phyloP scores from a whole-genome alignment of 1,284 basidiomycete species.

The Sanghuangporus sanghuang region DNA sequence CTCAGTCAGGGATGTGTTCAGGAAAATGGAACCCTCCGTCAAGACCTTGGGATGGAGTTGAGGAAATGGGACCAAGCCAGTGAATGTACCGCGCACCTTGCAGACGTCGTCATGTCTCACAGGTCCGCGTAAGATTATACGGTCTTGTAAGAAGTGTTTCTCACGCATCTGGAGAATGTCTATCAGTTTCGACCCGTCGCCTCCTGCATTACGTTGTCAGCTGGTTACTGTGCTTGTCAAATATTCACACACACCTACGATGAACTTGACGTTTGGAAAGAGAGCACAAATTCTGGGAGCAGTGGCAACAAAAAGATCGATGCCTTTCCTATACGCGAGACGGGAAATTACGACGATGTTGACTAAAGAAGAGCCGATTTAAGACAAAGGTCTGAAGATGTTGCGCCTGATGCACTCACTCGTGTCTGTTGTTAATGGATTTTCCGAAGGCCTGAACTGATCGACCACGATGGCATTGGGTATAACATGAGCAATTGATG shows the following conservation, averaged over 20 bases:
- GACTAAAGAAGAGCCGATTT: constrained; percentile 45
- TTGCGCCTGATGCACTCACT: constrained; percentile 40
- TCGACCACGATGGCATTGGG: constrained; percentile 92
- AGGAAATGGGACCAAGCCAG: neutral
- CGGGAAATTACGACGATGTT: constrained; percentile 94
- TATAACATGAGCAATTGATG: constrained; percentile 79
- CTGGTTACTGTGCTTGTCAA: neutral
- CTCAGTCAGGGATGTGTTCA: constrained; percentile 96
- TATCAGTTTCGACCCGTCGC: constrained; percentile 93
- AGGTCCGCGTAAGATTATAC: constrained; percentile 84
- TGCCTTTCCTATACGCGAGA: constrained; percentile 95
- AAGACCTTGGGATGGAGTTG: constrained; percentile 55
- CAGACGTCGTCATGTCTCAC: constrained; percentile 80
- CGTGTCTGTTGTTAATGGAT: constrained; percentile 42
- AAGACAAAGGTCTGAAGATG: neutral
- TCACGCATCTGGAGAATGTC: constrained; percentile 97
- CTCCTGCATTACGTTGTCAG: constrained; percentile 43
- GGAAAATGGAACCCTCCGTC: constrained; percentile 80
- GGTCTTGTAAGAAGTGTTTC: constrained; percentile 83
- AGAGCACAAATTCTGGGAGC: constrained; percentile 84
- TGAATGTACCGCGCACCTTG: constrained; percentile 45
- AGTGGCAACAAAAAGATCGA: constrained; percentile 90
- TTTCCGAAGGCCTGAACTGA: constrained; percentile 65
- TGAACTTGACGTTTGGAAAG: constrained; percentile 83
- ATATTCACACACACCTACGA: constrained; percentile 60